Evolutionary conservation across 169 alveolate genomes (phyloP).

Genomic region (Miamiensis avidus): DNA sequence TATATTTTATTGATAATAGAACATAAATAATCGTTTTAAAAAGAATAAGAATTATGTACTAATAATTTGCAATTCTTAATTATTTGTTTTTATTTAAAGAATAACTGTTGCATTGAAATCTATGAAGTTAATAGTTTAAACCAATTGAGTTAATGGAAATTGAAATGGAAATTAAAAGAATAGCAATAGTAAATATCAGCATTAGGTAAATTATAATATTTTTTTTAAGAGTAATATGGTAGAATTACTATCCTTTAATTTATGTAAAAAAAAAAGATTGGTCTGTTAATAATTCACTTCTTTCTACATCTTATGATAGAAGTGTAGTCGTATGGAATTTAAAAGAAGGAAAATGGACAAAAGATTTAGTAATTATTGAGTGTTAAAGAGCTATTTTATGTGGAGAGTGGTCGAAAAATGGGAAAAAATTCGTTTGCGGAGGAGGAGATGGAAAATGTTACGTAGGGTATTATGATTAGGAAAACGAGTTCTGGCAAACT

Average conservation of each 20-base stretch:
- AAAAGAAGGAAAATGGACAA: constrained; percentile 25
- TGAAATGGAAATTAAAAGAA: constrained; percentile 8
- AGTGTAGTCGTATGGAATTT: constrained; percentile 37
- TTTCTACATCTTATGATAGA: constrained; percentile 35
- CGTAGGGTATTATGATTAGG: constrained; percentile 35
- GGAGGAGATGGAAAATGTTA: constrained; percentile 23
- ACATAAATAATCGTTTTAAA: too few species aligned
- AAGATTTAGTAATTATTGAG: constrained; percentile 29
- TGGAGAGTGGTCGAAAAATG: constrained; percentile 44
- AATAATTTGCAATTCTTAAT: background rate
- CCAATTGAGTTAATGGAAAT: constrained; percentile 11
- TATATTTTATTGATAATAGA: too few species aligned
- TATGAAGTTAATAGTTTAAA: constrained; percentile 2
- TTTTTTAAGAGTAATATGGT: too few species aligned
- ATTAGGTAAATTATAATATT: background rate
- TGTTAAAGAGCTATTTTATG: constrained; percentile 20
- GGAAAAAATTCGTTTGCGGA: constrained; percentile 41
- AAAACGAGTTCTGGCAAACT: constrained; percentile 37
- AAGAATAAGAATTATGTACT: background rate
- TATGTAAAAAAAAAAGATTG: background rate
- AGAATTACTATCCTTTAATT: too few species aligned
- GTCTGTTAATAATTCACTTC: constrained; percentile 35
- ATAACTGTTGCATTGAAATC: constrained; percentile 1
- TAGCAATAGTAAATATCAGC: background rate
- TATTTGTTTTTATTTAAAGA: background rate